Evolutionary conservation across 192 early-diverging fungal genomes (phyloP), one percentile per base, ranked within the genome.

Genomic region (Gorgonomyces haynaldii): DNA sequence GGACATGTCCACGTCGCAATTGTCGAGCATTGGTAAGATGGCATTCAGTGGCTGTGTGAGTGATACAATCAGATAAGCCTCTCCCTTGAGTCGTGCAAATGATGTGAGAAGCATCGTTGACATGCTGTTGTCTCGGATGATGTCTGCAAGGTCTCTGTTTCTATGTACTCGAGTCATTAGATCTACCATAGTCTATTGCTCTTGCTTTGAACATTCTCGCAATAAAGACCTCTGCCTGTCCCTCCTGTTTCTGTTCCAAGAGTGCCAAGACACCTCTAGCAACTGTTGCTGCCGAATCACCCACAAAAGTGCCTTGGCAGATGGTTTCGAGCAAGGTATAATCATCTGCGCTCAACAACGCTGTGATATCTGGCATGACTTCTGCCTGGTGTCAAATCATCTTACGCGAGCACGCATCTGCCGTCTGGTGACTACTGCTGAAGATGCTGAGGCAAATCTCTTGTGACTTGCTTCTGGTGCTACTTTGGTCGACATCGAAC

Each of bases 111-210:
- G 56, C 67, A 70, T 70, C 1, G 67, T n/a, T n/a, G n/a, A n/a
- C n/a, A n/a, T n/a, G n/a, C n/a, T n/a, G n/a, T 72, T 72, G 49
- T 72, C 70, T 15, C 70, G 53, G 22, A 65, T 56, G 21, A 72
- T 67, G 37, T 72, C 65, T 35, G 56, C 56, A n/a, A n/a, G n/a
- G n/a, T n/a, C n/a, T n/a, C n/a, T n/a, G n/a, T n/a, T n/a, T n/a
- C n/a, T n/a, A n/a, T n/a, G n/a, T n/a, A n/a, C n/a, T n/a, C 20
- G 36, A 25, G 9, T 58, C 15, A 59, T 7, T 17, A 31, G 8
- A 51, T 50, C 56, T 45, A 70, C 67, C 15, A 45, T 70, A 65
- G 6, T 58, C 52, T 17, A 42, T 38, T 5, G 60, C 54, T 23
- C 59, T 24, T 2, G 52, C 26, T 35, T 38, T 38, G 22, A 70